Conservation (phyloP, 345 rosid genomes). For the Brassica carinata region DNA sequence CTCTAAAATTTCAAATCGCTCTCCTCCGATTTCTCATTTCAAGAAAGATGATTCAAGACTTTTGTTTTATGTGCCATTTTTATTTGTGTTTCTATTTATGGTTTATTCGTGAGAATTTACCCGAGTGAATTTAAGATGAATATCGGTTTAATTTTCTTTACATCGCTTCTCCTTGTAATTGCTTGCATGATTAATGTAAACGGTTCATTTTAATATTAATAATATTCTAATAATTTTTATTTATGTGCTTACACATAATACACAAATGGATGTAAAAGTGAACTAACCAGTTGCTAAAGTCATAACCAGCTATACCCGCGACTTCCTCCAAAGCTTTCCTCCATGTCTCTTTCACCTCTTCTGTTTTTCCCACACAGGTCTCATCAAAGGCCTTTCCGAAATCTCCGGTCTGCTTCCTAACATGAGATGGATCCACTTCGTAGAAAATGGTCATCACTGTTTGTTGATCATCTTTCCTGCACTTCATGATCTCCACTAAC, state of each 20-base stretch:
- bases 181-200: too few relatives aligned
- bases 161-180: too few relatives aligned
- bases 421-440: not conserved
- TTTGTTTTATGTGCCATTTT: too few relatives aligned
- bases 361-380: not conserved
- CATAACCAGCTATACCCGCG: not conserved
- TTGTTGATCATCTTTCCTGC: not conserved
- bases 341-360: not conserved
- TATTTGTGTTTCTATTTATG: too few relatives aligned
- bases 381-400: not conserved
- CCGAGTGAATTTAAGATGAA: too few relatives aligned
- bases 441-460: not conserved
- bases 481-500: not conserved
- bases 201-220: too few relatives aligned
- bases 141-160: too few relatives aligned
- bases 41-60: too few relatives aligned
- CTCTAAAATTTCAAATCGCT: too few relatives aligned
- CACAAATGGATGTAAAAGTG: not conserved
- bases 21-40: too few relatives aligned
- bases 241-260: not conserved
- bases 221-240: too few relatives aligned
- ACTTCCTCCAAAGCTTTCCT: not conserved
- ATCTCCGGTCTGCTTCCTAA: not conserved
- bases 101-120: too few relatives aligned
- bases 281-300: not conserved